phyloP scores from a whole-genome alignment of 2,329 filamentous ascomycete genomes.

The Colletotrichum sp. region DNA sequence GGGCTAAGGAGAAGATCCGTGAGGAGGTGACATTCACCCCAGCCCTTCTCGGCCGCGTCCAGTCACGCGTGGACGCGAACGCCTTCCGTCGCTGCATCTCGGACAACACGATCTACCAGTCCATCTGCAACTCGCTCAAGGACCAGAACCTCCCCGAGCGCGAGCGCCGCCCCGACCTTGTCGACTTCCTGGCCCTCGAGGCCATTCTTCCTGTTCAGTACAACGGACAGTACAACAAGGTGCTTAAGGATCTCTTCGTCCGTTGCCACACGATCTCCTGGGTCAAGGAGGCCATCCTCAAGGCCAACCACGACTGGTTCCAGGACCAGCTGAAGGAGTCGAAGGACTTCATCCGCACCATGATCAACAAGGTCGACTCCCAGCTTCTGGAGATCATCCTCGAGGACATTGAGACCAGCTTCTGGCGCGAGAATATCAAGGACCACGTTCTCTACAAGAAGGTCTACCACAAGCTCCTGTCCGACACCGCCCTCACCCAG shows the following conservation, averaged over 20 bases:
- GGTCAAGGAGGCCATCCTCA: slow-evolving; percentile 8
- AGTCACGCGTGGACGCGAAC: slow-evolving; percentile 11
- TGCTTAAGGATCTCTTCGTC: slow-evolving; percentile 10
- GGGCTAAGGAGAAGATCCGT: slow-evolving; percentile 5
- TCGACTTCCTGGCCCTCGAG: slow-evolving; percentile 20
- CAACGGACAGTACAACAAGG: slow-evolving; percentile 17
- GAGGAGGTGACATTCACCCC: slow-evolving; percentile 6
- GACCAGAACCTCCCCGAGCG: slow-evolving; percentile 15
- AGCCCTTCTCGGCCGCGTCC: neutral
- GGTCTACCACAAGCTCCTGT: neutral
- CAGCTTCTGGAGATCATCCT: slow-evolving; percentile 21
- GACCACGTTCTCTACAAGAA: neutral
- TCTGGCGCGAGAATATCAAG: slow-evolving; percentile 1
- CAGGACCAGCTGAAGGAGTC: neutral
- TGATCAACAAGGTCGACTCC: neutral
- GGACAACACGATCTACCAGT: slow-evolving; percentile 18
- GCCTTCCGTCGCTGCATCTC: slow-evolving; percentile 21
- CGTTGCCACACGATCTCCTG: slow-evolving; percentile 9
- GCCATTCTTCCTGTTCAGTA: slow-evolving; percentile 20
- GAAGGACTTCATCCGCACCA: neutral
- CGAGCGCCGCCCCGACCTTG: slow-evolving; percentile 17
- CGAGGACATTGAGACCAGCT: slow-evolving; percentile 14
- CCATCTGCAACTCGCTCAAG: slow-evolving; percentile 17
- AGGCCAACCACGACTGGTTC: slow-evolving; percentile 19
- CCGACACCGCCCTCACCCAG: neutral